Base-by-base conservation (phyloP, 768 basidiomycete genomes). In the Lentinula guzmanii region DNA sequence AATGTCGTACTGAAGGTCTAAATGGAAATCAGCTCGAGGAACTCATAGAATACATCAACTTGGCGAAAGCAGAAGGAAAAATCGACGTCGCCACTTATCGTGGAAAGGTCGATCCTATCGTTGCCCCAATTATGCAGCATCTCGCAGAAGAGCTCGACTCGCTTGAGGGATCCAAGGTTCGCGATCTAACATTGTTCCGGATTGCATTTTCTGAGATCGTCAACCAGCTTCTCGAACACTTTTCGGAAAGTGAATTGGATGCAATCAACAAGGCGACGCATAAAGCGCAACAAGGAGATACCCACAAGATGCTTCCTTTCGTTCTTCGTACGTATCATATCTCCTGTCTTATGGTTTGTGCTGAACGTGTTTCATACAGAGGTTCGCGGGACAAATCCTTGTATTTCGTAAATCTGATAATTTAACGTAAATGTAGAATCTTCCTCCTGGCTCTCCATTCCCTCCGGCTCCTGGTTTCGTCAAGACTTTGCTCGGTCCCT, bases 391-490 rank as follows among this genome's bases (percentile, higher is more conserved):
- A 7, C 6, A 37, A 11, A 35, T 16, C 7, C 7, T 55, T 21
- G 43, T n/a, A 57, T 21, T 21, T 31, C 28, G 15, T 48, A 24
- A 16, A 18, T 60, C 16, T 28, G 28, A 28, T 28, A 28, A n/a
- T 41, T 18, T 11, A 15, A 9, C 18, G 3, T 31, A 9, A 0
- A 13, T 37, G 4, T 10, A 64, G 60, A 64, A 64, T 37, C 53
- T 64, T 11, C 63, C 60, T 48, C 60, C 60, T 31, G 34, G 45
- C 15, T 61, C 42, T 13, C 63, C 63, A 24, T 64, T 64, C 54
- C 63, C 63, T 39, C 63, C 63, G 2, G 63, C 63, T 11, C 63
- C 63, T 9, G 60, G 60, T 4, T 64, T 64, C 34, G 63, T 64
- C 24, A 64, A 50, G 54, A 64, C 37, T 39, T 24, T 64, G 31